Percentiles rank a stretch among this genome's conserved stretches.
phyloP scores from a whole-genome alignment of 2,329 filamentous ascomycete species.

The Raffaelea albimanens region DNA sequence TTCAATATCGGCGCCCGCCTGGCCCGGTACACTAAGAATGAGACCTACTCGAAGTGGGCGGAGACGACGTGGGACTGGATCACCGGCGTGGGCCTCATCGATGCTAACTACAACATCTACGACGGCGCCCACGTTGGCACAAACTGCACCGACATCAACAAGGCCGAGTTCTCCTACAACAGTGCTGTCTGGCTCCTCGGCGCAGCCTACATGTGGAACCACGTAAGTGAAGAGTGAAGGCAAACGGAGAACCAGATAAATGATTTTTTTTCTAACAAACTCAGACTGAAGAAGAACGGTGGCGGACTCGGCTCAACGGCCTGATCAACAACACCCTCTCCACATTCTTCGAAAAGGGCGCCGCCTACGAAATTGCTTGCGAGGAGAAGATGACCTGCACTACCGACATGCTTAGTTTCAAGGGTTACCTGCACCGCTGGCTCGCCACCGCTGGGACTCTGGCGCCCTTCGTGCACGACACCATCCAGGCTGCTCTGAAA shows the following conservation, averaged over 20 bases:
- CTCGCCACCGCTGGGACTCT: slow-evolving; percentile 38
- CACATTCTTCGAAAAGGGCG: slow-evolving; percentile 34
- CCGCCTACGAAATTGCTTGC: slow-evolving; percentile 49
- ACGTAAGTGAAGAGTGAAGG: slow-evolving; percentile 17
- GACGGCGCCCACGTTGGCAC: slow-evolving; percentile 42
- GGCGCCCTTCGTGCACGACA: slow-evolving; percentile 35
- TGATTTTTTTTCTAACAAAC: background rate
- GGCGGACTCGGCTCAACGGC: slow-evolving; percentile 35
- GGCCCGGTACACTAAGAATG: slow-evolving; percentile 49
- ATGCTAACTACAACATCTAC: slow-evolving; percentile 45
- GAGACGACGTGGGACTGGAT: slow-evolving; percentile 49
- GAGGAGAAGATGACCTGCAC: slow-evolving; percentile 42
- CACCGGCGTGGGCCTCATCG: slow-evolving; percentile 37
- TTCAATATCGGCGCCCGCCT: slow-evolving; percentile 48
- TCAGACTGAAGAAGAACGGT: slow-evolving; percentile 17
- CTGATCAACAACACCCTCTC: slow-evolving; percentile 32
- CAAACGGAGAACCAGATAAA: background rate
- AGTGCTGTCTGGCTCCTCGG: slow-evolving; percentile 43
- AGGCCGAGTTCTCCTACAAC: slow-evolving; percentile 47
- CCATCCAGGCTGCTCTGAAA: slow-evolving; percentile 34
- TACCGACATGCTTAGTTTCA: slow-evolving; percentile 49
- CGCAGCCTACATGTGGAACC: slow-evolving; percentile 50
- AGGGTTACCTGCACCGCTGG: slow-evolving; percentile 44
- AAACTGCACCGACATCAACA: slow-evolving; percentile 44
- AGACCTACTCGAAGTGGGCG: slow-evolving; percentile 47